Evolutionary conservation across 2,329 filamentous ascomycete genomes (phyloP), one percentile per base, ranked within the genome.

Genomic region (Fonsecaea monophora): DNA sequence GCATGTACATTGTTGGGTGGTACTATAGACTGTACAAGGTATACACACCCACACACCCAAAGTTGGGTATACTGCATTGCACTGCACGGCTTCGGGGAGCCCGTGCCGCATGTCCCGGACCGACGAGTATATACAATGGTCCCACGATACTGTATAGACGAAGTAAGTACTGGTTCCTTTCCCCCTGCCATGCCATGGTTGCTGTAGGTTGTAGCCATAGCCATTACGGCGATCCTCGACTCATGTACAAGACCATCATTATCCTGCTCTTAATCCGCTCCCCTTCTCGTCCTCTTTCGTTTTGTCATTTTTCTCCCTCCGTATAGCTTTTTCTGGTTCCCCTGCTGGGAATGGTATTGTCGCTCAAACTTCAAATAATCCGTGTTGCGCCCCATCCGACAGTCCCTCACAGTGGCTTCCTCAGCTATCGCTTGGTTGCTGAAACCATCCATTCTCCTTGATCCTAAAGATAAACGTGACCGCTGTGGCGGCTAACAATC

Each of bases 401-500:
- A 13, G 38, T 15, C 13, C 15, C 38, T 45, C 2, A 15, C 12
- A 2, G 4, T 6, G 6, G 4, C 2, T 45, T n/a, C 40, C 40
- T 45, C n/a, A n/a, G n/a, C 15, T 9, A 18, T 8, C 4, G 6
- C 15, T 34, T 6, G 32, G 48, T 18, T 59, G n/a, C 40, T 53
- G 53, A 34, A 67, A 71, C 77, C 30, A 78, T 75, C 67, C 74
- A 66, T 86, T 84, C 58, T 88, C 85, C 42, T 83, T 85, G n/a
- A 92, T 85, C 69, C 94, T 88, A 73, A 92, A 89, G 4, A 81
- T 90, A 82, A 97, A 96, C 78, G 95, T 96, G 32, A 96, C 77
- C 3, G 85, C 82, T 10, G 97, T 88, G 2, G 93, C 92, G 0
- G 85, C 80, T 50, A 97, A 86, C 61, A 98, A 78, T 2, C 91